Base-by-base conservation (phyloP, 352 stramenopile genomes). In the Pythium biforme region DNA sequence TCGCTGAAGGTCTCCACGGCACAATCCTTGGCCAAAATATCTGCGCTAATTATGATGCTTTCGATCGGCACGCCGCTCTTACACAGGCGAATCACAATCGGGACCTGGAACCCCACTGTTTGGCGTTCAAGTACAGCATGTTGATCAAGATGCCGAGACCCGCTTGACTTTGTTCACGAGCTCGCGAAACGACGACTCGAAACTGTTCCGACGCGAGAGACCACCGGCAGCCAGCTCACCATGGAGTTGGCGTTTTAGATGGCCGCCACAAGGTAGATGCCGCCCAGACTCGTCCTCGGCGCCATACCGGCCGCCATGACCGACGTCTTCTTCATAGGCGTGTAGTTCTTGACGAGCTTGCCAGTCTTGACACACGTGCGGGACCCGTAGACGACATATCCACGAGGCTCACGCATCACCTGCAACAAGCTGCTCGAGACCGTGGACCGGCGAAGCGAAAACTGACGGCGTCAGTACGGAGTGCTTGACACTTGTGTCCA, bases 71-170 rank as follows among this genome's bases (percentile, higher is more conserved):
- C 61, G 27, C 86, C 87, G 39, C 71, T 81, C 53, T 84, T 84
- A 55, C 83, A 82, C 75, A 96, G 71, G 27, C 90, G 86, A 7
- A 95, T 60, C 29, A 95, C 84, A 79, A 92, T 88, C 14, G 87
- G 87, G 69, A 95, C 95, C 73, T 95, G 89, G 70, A 96, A 96
- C 0, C 75, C 88, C 86, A 96, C 65, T 94, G 86, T 70, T 92
- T 91, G 20, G 82, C 75, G 70, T 95, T 96, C 39, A 96, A 47
- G 65, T 94, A 96, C n/a, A 96, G 62, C 87, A 96, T 90, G 73
- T 95, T 94, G 59, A 96, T 88, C 27, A 76, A 69, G 49, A 96
- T 85, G 25, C 83, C 87, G 26, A 79, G 64, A n/a, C 86, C 88
- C 10, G 84, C 26, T 81, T 79, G 51, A 94, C 70, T 73, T 91